Base-by-base conservation (phyloP, 129 eudicot species). In the Erigeron canadensis region DNA sequence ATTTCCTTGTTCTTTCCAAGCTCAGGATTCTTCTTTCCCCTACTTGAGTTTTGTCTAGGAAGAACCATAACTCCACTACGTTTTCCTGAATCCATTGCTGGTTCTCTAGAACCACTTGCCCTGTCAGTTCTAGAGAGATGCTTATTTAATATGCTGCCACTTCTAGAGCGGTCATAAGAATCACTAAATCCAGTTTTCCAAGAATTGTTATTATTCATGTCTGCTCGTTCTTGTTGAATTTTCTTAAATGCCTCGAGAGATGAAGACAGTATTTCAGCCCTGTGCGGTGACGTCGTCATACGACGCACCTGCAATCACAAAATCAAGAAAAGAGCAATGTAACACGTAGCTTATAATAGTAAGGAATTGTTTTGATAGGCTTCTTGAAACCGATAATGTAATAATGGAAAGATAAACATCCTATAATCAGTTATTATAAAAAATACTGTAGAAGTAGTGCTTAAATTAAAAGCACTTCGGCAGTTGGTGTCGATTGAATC, bases 241-340 rank as follows among this genome's bases (percentile, higher is more conserved):
- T 89, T 87, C 74, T 85, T 89, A 57, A 93, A 93, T 74, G 95
- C 98, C 81, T 93, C 98, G 15, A 93, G 95, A 41, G 98, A 93
- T 72, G 98, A 93, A 74, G 98, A 85, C 16, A 93, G 75, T 75
- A 93, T 93, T 79, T 93, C 98, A 21, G 98, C 98, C 74, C 96
- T 84, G 74, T 80, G 96, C 13, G 98, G 96, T 67, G 98, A 93
- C 74, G 98, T 89, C 8, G 98, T 89, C 98, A 93, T 93, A 61
- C 98, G 89, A 18, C 98, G 98, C 75, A 91, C 97, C 97, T 91
- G 89, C 46, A 57, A 10, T 46, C 58, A 62, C 67, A 43, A 42
- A 58, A 69, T 51, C 41, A 57, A 54, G 58, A 65, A 53, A 58
- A 44, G 18, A 28, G 53, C 70, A 79, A 53, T 63, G 21, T 63